Evolutionary conservation across 371 early-diverging fungal genomes (phyloP).

Genomic region (Syncephalastrum monosporum): DNA sequence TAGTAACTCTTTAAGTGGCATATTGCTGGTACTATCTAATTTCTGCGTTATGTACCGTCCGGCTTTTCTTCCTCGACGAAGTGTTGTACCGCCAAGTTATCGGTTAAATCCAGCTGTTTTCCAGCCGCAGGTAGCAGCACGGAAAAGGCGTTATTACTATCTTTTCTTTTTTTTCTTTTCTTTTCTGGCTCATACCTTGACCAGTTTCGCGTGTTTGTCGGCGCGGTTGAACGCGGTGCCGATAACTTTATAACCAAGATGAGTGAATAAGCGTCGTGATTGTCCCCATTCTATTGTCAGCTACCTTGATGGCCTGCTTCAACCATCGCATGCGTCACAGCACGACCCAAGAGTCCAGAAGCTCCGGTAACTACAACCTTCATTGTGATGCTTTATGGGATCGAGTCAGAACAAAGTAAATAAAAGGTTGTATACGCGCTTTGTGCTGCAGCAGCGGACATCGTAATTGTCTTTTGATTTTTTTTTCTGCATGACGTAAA

Average conservation of each 20-base stretch:
- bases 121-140: background rate
- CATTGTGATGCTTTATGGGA: conserved; percentile 20
- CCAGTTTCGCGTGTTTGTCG: conserved; percentile 36
- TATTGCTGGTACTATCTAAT: background rate
- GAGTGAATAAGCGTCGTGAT: background rate
- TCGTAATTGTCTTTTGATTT: no score
- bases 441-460: no score
- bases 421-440: no score
- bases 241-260: conserved; percentile 36
- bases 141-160: background rate
- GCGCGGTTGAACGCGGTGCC: conserved; percentile 75
- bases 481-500: no score
- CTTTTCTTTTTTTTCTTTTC: background rate
- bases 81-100: conserved; percentile 45
- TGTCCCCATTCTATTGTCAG: background rate
- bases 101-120: conserved; percentile 67
- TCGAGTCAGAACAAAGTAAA: no score
- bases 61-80: conserved; percentile 63
- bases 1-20: background rate
- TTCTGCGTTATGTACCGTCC: conserved; percentile 37
- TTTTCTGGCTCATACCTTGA: conserved; percentile 42
- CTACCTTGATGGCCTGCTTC: conserved; percentile 53
- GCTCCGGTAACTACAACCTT: conserved; percentile 78
- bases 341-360: conserved; percentile 82
- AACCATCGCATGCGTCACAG: conserved; percentile 57